Percentiles rank a stretch among this genome's conserved stretches.
Conservation (phyloP, 768 basidiomycete species). For the Mycena venus region DNA sequence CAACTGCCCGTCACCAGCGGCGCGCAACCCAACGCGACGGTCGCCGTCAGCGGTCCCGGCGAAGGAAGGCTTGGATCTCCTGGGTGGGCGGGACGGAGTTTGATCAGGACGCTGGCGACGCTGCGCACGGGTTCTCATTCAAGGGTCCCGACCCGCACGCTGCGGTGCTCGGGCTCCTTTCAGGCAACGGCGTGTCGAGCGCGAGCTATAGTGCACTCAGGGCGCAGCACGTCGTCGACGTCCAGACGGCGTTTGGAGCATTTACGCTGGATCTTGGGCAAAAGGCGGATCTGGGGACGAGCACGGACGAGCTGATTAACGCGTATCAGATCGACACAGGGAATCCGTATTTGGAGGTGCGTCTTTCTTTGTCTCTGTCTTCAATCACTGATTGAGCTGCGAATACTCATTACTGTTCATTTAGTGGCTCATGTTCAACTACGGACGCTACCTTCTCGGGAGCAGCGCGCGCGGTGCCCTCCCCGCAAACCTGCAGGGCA, state of each 20-base stretch:
- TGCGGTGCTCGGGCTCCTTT: conserved; percentile 55
- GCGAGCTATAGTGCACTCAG: conserved; percentile 56
- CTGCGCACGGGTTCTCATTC: conserved; percentile 71
- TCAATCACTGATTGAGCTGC: not conserved
- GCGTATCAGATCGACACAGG: conserved; percentile 68
- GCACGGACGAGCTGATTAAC: conserved; percentile 70
- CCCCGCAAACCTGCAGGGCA: conserved; percentile 82
- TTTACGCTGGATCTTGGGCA: conserved; percentile 76
- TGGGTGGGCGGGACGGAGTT: conserved; percentile 86
- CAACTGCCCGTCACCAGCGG: conserved; percentile 46
- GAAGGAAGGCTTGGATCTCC: conserved; percentile 72
- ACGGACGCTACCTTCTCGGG: conserved; percentile 75
- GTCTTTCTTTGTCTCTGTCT: not conserved
- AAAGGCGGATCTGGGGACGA: conserved; percentile 60
- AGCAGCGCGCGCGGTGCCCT: conserved; percentile 73
- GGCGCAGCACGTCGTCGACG: conserved; percentile 65
- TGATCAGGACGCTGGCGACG: conserved; percentile 71
- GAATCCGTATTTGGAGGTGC: conserved; percentile 70
- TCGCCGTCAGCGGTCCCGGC: conserved; percentile 59
- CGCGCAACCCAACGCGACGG: conserved; percentile 56
- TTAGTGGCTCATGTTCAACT: conserved; percentile 78
- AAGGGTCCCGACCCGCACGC: conserved; percentile 71
- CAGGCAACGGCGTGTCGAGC: conserved; percentile 38
- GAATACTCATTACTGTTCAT: too few species aligned
- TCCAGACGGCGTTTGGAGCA: conserved; percentile 52